Evolutionary conservation across 768 basidiomycete genomes (phyloP).

Genomic region (Agaricus bisporus): DNA sequence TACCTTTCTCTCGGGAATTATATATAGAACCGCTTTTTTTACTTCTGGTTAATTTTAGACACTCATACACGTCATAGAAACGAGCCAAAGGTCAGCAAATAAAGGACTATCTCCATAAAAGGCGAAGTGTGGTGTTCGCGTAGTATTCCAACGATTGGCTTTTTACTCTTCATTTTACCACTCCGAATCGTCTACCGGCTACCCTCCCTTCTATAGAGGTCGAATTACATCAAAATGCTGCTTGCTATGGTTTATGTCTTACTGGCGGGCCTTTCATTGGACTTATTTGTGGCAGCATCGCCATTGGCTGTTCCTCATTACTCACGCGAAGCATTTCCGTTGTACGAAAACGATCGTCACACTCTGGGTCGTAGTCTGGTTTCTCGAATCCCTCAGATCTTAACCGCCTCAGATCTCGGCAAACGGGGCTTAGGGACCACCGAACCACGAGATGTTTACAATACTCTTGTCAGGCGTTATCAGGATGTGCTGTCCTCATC

Average conservation of each 20-base stretch:
- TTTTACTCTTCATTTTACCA: neutral
- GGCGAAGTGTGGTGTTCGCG: neutral
- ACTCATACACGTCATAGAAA: neutral
- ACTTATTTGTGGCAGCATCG: slow-evolving; percentile 10
- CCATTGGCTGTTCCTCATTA: slow-evolving; percentile 21
- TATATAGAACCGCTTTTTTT: neutral
- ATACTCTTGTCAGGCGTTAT: neutral
- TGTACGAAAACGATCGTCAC: neutral
- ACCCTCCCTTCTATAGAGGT: slow-evolving; percentile 15
- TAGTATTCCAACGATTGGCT: neutral
- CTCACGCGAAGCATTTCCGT: slow-evolving; percentile 18
- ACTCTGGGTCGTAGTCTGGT: slow-evolving; percentile 1
- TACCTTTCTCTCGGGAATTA: neutral
- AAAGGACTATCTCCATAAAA: neutral
- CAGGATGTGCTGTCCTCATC: neutral
- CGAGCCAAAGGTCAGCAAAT: slow-evolving; percentile 2
- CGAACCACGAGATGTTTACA: neutral
- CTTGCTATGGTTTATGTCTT: slow-evolving; percentile 33
- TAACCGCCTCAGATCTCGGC: slow-evolving; percentile 2
- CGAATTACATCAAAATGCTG: slow-evolving; percentile 33
- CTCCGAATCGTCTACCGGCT: slow-evolving; percentile 24
- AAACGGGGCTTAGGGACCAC: neutral
- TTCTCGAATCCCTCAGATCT: neutral
- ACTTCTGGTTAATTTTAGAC: neutral
- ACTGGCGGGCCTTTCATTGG: slow-evolving; percentile 22